phyloP scores from a whole-genome alignment of 768 basidiomycete species.

The Calvatia gigantea region DNA sequence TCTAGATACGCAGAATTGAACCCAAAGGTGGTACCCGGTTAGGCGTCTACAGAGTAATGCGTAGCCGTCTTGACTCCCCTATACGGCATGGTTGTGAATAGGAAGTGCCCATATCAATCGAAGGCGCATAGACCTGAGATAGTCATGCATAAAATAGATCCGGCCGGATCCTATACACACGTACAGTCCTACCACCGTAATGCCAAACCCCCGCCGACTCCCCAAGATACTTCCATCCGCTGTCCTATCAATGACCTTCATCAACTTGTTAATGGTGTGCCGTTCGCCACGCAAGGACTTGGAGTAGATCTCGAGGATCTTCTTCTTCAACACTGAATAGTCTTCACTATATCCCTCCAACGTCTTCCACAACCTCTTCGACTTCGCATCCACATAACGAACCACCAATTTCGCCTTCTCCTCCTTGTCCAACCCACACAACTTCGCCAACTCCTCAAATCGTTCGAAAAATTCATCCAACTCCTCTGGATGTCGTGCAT shows the following conservation, averaged over 20 bases:
- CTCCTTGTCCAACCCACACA: neutral
- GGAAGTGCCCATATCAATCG: no score
- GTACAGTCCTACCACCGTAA: no score
- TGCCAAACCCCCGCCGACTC: no score
- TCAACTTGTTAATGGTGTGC: neutral
- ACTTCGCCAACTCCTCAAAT: neutral
- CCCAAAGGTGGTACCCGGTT: conserved; percentile 90
- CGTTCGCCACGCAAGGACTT: neutral
- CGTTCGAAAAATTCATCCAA: neutral
- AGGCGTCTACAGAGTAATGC: conserved; percentile 96
- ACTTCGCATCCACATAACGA: neutral
- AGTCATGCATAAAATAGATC: no score
- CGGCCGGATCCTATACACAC: no score
- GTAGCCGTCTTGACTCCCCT: conserved; percentile 93
- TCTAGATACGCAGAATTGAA: conserved; percentile 89
- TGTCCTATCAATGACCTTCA: neutral
- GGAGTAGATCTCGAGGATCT: neutral
- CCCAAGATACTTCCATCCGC: no score
- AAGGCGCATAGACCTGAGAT: no score
- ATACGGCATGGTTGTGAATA: no score
- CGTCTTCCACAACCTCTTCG: neutral
- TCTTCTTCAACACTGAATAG: neutral
- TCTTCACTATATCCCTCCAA: neutral
- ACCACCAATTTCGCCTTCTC: neutral
- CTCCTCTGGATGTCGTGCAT: neutral